These are phyloP conservation scores for Trifolium fragiferum DNA, from an alignment of 306 rosid genomes.

Conservation along the genomic window DNA sequence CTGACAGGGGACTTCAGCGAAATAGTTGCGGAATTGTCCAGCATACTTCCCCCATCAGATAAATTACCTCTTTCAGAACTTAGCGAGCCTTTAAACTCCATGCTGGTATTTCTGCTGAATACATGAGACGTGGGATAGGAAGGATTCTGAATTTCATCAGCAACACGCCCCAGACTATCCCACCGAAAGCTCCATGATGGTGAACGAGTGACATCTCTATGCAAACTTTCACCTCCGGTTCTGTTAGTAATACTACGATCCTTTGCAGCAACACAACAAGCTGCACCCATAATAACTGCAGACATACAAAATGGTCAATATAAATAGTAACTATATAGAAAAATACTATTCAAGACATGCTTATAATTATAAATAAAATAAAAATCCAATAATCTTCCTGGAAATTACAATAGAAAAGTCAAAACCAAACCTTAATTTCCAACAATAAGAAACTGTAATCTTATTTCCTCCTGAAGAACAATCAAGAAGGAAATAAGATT, in stretches of 20 bases:
- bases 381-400: slow-evolving; percentile 10
- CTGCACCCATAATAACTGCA: slow-evolving; percentile 61
- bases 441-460: slow-evolving; percentile 23
- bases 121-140: slow-evolving; percentile 31
- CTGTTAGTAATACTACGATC: slow-evolving; percentile 41
- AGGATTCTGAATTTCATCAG: slow-evolving; percentile 61
- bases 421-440: slow-evolving; percentile 40
- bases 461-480: slow-evolving; percentile 46
- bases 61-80: slow-evolving; percentile 73
- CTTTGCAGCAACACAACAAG: slow-evolving; percentile 64
- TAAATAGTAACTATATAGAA: neutral
- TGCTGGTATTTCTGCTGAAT: slow-evolving; percentile 57
- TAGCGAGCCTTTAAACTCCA: slow-evolving; percentile 74
- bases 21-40: slow-evolving; percentile 64
- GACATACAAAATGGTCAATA: slow-evolving; percentile 35
- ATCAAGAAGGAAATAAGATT: slow-evolving; percentile 10
- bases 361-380: neutral
- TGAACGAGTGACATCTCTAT: slow-evolving; percentile 57
- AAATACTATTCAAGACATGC: neutral
- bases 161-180: slow-evolving; percentile 67
- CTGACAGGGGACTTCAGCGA: slow-evolving; percentile 66
- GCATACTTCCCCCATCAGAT: slow-evolving; percentile 65
- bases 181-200: slow-evolving; percentile 71
- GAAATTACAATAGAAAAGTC: slow-evolving; percentile 31
- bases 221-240: slow-evolving; percentile 51